These are phyloP conservation scores for Saccharomycopsis sp. DNA, from an alignment of 805 yeast species.

Conservation along the genomic window DNA sequence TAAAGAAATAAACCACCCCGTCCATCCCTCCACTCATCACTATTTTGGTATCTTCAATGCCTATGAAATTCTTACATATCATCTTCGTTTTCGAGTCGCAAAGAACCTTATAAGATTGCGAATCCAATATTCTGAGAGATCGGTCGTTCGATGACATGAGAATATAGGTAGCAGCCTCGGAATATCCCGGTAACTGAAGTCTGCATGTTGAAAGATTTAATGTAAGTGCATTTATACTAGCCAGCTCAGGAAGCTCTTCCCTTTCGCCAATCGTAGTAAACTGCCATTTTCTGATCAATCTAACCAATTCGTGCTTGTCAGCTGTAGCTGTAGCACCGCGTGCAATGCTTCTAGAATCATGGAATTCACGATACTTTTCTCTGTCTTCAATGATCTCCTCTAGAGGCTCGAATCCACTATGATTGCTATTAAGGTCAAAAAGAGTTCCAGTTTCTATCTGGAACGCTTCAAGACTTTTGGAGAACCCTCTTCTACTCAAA, in stretches of 20 bases:
- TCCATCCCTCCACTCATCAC: conserved; percentile 45
- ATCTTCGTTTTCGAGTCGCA: conserved; percentile 21
- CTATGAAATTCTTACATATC: conserved; percentile 32
- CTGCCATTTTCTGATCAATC: conserved; percentile 13
- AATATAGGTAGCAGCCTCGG: conserved; percentile 16
- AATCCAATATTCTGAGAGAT: conserved; percentile 21
- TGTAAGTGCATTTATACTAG: conserved; percentile 19
- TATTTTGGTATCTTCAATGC: conserved; percentile 26
- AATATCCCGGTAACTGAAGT: conserved; percentile 21
- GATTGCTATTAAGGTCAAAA: conserved; percentile 9
- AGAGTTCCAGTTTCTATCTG: conserved; percentile 30
- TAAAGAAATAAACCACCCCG: conserved; percentile 34
- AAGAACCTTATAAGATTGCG: conserved; percentile 12
- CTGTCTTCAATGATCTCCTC: conserved; percentile 37
- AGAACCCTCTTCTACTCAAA: conserved; percentile 42
- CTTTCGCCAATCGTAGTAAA: conserved; percentile 3
- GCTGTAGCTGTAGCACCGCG: not conserved
- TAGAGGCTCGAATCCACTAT: conserved; percentile 29
- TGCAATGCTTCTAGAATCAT: not conserved
- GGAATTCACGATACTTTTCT: conserved; percentile 26
- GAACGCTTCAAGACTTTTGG: conserved; percentile 41
- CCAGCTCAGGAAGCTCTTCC: not conserved
- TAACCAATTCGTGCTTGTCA: not conserved
- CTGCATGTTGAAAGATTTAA: conserved; percentile 22
- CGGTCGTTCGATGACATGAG: conserved; percentile 23